Percentiles rank a stretch among this genome's conserved stretches.
Conservation (phyloP, 331 rosid genomes). For the Quercus lobata region DNA sequence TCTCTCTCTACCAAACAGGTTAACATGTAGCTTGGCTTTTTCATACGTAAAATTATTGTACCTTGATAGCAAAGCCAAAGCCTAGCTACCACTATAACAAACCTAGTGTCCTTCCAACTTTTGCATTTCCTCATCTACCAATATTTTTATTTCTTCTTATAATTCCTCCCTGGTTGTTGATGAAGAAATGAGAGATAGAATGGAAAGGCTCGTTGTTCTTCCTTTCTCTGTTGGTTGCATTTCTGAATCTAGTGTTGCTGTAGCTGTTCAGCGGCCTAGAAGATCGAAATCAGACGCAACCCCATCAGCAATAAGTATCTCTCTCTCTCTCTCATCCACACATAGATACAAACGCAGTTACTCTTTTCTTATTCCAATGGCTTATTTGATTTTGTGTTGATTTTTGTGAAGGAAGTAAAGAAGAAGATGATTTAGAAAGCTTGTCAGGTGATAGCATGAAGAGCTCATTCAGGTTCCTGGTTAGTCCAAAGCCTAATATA, state of each 20-base stretch:
- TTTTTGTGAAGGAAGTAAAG: constrained; percentile 27
- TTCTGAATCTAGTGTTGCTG: constrained; percentile 84
- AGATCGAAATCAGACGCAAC: constrained; percentile 48
- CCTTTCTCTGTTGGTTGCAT: constrained; percentile 87
- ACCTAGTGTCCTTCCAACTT: constrained; percentile 10
- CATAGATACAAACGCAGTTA: not conserved
- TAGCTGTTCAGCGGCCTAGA: constrained; percentile 58
- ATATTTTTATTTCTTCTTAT: constrained; percentile 12
- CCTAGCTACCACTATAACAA: constrained; percentile 17
- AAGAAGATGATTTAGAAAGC: constrained; percentile 42
- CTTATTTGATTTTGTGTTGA: not conserved
- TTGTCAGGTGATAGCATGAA: constrained; percentile 49
- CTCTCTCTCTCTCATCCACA: not conserved
- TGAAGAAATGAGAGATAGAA: constrained; percentile 60
- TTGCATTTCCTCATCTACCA: constrained; percentile 19
- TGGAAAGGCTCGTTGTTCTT: constrained; percentile 86
- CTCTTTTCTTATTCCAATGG: not conserved
- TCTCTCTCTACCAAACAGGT: constrained; percentile 56
- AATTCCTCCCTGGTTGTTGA: not conserved
- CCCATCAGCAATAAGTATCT: constrained; percentile 52
- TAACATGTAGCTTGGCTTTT: constrained; percentile 34
- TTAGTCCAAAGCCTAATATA: constrained; percentile 55
- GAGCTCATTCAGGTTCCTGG: constrained; percentile 42
- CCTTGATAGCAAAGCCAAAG: constrained; percentile 38
- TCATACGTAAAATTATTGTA: constrained; percentile 39